These are phyloP conservation scores for Leccinum rimulosum DNA, from an alignment of 768 basidiomycete genomes.

Conservation along the genomic window DNA sequence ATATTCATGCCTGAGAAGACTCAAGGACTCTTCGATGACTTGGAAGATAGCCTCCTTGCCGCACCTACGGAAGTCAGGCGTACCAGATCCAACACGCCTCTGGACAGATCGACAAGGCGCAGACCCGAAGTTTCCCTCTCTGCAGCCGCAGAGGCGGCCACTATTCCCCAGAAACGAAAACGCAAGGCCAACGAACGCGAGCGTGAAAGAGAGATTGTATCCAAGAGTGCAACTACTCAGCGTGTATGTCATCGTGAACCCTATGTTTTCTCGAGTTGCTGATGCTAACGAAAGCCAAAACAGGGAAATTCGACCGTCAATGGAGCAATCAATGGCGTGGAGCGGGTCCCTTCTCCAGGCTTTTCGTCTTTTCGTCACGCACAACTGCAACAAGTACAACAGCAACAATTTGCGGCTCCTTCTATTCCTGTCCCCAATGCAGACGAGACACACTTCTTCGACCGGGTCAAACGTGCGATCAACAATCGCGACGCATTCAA, in stretches of 20 bases:
- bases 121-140: constrained; percentile 47
- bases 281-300: constrained; percentile 16
- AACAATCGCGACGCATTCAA: constrained; percentile 79
- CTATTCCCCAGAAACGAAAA: constrained; percentile 68
- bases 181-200: constrained; percentile 51
- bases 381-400: constrained; percentile 25
- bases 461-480: constrained; percentile 75
- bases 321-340: constrained; percentile 17
- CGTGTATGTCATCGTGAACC: constrained; percentile 20
- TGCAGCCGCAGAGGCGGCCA: constrained; percentile 34
- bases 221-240: constrained; percentile 22
- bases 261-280: neutral
- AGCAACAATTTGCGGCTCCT: constrained; percentile 19
- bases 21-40: constrained; percentile 49
- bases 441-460: constrained; percentile 87
- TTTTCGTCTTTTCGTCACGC: constrained; percentile 21
- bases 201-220: constrained; percentile 33
- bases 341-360: constrained; percentile 23
- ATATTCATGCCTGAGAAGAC: constrained; percentile 70
- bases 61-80: constrained; percentile 29
- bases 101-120: constrained; percentile 39
- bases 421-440: constrained; percentile 19
- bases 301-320: constrained; percentile 22
- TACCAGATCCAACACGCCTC: constrained; percentile 35
- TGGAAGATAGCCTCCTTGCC: constrained; percentile 29